These are phyloP conservation scores for Cladosporium sp. DNA, from an alignment of 2,329 filamentous ascomycete genomes.

Conservation along the genomic window DNA sequence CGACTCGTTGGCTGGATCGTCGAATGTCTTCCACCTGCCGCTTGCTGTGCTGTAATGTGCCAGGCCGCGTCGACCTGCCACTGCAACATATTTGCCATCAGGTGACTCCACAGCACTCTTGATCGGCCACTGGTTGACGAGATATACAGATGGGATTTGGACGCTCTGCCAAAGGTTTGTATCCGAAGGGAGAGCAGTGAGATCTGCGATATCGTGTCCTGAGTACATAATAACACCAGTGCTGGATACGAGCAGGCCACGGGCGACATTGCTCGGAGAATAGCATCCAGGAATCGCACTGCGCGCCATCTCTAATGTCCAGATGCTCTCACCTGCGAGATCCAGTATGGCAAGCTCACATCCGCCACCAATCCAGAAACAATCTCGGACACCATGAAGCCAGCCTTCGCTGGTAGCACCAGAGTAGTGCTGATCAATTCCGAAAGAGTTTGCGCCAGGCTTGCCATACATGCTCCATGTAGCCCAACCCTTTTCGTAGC, in stretches of 20 bases:
- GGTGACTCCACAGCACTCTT: slow-evolving; percentile 82
- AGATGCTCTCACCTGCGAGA: slow-evolving; percentile 73
- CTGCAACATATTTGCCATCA: slow-evolving; percentile 90
- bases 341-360: slow-evolving; percentile 76
- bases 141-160: slow-evolving; percentile 79
- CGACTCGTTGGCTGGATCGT: slow-evolving; percentile 77
- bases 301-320: slow-evolving; percentile 87
- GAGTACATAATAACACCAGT: slow-evolving; percentile 89
- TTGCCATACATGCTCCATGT: slow-evolving; percentile 98
- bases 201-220: slow-evolving; percentile 86
- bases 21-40: slow-evolving; percentile 93
- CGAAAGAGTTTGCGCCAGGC: slow-evolving; percentile 80
- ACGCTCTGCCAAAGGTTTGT: slow-evolving; percentile 93
- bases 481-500: slow-evolving; percentile 89
- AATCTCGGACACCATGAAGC: slow-evolving; percentile 76
- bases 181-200: slow-evolving; percentile 89
- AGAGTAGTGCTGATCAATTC: slow-evolving; percentile 65
- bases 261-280: slow-evolving; percentile 84
- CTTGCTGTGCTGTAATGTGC: slow-evolving; percentile 96
- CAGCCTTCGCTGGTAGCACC: slow-evolving; percentile 75
- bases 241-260: slow-evolving; percentile 85
- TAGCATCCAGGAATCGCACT: slow-evolving; percentile 93
- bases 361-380: slow-evolving; percentile 84
- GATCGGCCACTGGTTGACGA: slow-evolving; percentile 92
- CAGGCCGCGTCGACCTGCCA: slow-evolving; percentile 89